Evolutionary conservation across 169 alveolate genomes (phyloP), one percentile per base, ranked within the genome.

Genomic region (Babesia sp.): DNA sequence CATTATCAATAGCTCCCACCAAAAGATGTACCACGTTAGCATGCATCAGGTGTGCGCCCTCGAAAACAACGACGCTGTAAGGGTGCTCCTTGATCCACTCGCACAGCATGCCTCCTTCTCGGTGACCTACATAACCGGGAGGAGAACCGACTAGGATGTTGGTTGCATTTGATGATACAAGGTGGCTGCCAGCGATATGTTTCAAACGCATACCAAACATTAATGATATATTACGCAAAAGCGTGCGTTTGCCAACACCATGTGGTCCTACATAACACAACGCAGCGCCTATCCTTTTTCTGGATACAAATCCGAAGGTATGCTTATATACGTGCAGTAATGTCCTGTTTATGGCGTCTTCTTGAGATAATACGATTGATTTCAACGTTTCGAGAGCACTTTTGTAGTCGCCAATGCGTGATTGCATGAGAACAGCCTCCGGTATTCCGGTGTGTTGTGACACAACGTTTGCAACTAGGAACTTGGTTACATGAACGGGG

Each of bases 361-460:
- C 87, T 54, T 91, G 95, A n/a, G 92, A 93, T 3, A 85, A 48
- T 31, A 91, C 87, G 26, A 82, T 59, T 33, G 80, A 70, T 48
- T 83, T 85, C 66, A 91, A 59, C 28, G 56, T 78, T 14, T 74
- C 77, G 50, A 90, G 56, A 0, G 86, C 85, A 41, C 83, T 83
- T 46, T 86, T 92, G 26, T 61, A 61, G 46, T 61, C 6, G 36
- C 12, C 6, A 53, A 73, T 75, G 59, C 90, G 93, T 0, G 92
- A 84, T 56, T 88, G 85, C 37, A 75, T 37, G 39, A 92, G 84
- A 51, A 84, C 72, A 55, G 73, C 78, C 39, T 84, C 86, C 9
- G 94, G 93, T n/a, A 92, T 91, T 28, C 94, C 94, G 3, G 96
- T 91, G 83, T 92, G 80, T 34, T 87, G 55, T 16, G 91, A 71